Conservation (phyloP, 805 yeast species). For the Ogataea saltuana region DNA sequence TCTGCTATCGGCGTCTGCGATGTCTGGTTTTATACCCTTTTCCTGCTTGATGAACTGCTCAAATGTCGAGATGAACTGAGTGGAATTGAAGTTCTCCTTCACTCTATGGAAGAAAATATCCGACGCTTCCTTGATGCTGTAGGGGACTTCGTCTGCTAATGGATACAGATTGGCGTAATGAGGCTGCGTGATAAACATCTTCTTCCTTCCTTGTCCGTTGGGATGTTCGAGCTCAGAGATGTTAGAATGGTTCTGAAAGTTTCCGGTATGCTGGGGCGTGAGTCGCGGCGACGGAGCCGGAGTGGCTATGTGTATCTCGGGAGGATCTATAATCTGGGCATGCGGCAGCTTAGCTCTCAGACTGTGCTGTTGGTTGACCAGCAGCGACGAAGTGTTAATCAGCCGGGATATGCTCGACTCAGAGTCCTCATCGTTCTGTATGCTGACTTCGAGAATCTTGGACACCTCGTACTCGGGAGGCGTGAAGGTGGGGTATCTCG, state of each 20-base stretch:
- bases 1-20: too few species aligned
- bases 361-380: slow-evolving; percentile 36
- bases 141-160: slow-evolving; percentile 50
- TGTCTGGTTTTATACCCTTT: slow-evolving; percentile 25
- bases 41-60: slow-evolving; percentile 73
- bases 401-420: slow-evolving; percentile 21
- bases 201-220: slow-evolving; percentile 35
- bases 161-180: slow-evolving; percentile 37
- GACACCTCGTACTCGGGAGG: slow-evolving; percentile 54
- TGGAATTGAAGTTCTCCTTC: slow-evolving; percentile 63
- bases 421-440: slow-evolving; percentile 19
- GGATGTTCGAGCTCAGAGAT: slow-evolving; percentile 33
- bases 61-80: slow-evolving; percentile 72
- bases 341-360: slow-evolving; percentile 36
- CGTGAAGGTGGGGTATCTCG: slow-evolving; percentile 72
- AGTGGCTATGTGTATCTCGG: slow-evolving; percentile 70
- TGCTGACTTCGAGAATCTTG: slow-evolving; percentile 40
- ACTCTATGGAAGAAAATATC: slow-evolving; percentile 62
- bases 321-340: slow-evolving; percentile 36
- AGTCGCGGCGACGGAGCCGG: slow-evolving; percentile 85
- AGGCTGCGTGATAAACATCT: slow-evolving; percentile 35
- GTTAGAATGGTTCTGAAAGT: slow-evolving; percentile 27
- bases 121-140: slow-evolving; percentile 78
- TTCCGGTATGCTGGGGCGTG: slow-evolving; percentile 45
- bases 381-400: slow-evolving; percentile 30